phyloP scores from a whole-genome alignment of 768 basidiomycete genomes.

The Tricholoma flavovirens region DNA sequence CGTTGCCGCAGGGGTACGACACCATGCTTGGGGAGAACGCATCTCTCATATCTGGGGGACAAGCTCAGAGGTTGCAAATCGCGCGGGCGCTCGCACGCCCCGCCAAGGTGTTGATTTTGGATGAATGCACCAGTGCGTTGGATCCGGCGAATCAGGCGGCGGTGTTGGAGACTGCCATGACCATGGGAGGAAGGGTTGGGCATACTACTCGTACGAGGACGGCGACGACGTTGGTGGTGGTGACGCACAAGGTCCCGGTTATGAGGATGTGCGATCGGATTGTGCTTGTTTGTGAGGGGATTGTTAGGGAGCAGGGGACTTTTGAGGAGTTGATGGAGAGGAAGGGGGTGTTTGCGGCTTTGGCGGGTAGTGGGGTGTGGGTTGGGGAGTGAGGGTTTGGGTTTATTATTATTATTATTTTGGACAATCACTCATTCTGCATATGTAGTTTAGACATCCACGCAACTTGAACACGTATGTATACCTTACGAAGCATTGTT shows the following conservation, averaged over 20 bases:
- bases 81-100: slow-evolving; percentile 83
- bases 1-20: slow-evolving; percentile 79
- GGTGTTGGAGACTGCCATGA: slow-evolving; percentile 81
- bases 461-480: too few relatives aligned
- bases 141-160: slow-evolving; percentile 80
- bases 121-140: slow-evolving; percentile 93
- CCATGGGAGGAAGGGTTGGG: slow-evolving; percentile 47
- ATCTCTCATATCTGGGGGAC: slow-evolving; percentile 86
- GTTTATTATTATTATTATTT: too few relatives aligned
- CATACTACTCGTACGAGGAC: too few relatives aligned
- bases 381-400: slow-evolving; percentile 10
- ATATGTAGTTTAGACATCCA: too few relatives aligned
- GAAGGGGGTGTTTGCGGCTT: slow-evolving; percentile 67
- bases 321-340: slow-evolving; percentile 63
- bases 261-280: slow-evolving; percentile 94
- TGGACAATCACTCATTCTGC: too few relatives aligned
- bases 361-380: slow-evolving; percentile 61
- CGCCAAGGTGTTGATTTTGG: slow-evolving; percentile 72
- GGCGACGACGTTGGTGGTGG: slow-evolving; percentile 74
- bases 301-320: slow-evolving; percentile 69
- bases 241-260: slow-evolving; percentile 87
- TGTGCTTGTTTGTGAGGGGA: slow-evolving; percentile 73
- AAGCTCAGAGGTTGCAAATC: slow-evolving; percentile 90
- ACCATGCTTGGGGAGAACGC: slow-evolving; percentile 90
- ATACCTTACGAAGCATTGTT: too few relatives aligned